These are phyloP conservation scores for Kalmusia sp. DNA, from an alignment of 2,329 filamentous ascomycete species.

Conservation along the genomic window DNA sequence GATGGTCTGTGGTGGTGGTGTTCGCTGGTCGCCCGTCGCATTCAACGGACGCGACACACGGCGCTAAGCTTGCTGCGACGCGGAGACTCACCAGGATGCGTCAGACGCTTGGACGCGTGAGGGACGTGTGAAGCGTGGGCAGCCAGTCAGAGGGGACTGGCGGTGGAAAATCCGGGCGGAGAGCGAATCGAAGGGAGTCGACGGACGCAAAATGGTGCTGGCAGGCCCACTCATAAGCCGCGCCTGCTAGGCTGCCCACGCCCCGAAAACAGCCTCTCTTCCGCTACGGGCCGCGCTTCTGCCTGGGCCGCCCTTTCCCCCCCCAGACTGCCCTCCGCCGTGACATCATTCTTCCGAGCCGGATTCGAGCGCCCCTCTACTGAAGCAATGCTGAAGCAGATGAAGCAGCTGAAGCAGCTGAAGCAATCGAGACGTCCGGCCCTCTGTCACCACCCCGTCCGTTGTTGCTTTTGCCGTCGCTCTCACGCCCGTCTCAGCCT, in stretches of 20 bases:
- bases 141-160: conserved; percentile 19
- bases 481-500: background rate
- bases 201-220: background rate
- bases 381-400: too few relatives aligned
- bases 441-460: too few relatives aligned
- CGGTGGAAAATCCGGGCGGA: conserved; percentile 7
- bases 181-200: conserved; percentile 19
- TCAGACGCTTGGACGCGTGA: conserved; percentile 16
- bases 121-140: conserved; percentile 8
- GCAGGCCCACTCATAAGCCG: conserved; percentile 14
- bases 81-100: conserved; percentile 23
- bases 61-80: conserved; percentile 9
- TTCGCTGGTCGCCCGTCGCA: too few relatives aligned
- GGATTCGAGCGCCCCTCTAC: background rate
- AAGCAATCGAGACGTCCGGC: too few relatives aligned
- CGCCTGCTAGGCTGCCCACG: background rate
- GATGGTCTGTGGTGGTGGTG: background rate
- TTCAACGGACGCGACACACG: conserved; percentile 14
- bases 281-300: background rate
- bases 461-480: too few relatives aligned
- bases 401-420: background rate
- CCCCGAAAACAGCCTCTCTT: too few relatives aligned
- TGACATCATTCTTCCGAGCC: background rate
- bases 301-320: background rate
- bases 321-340: background rate